These are phyloP conservation scores for Coemansia sp. DNA, from an alignment of 192 early-diverging fungal species.

Conservation along the genomic window DNA sequence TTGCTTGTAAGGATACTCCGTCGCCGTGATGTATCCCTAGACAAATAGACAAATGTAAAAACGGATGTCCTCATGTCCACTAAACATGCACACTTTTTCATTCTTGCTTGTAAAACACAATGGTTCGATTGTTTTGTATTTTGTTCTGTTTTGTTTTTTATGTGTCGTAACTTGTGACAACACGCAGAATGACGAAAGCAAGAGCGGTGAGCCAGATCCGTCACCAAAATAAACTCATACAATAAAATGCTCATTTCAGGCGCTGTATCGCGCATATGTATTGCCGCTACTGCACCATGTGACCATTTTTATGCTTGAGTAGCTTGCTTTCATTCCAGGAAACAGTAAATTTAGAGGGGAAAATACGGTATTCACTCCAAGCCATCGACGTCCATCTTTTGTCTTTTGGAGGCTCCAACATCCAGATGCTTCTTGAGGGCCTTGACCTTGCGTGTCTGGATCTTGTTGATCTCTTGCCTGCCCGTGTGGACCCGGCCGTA, in stretches of 20 bases:
- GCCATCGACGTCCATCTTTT: conserved; percentile 22
- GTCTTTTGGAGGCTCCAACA: conserved; percentile 25
- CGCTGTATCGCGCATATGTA: no score
- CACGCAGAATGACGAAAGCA: background rate
- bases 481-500: conserved; percentile 89
- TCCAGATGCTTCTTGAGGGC: conserved; percentile 73
- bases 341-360: background rate
- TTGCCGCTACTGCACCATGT: no score
- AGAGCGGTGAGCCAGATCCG: background rate
- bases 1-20: background rate
- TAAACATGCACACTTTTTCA: background rate
- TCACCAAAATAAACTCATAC: background rate
- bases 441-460: conserved; percentile 99
- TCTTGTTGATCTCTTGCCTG: conserved; percentile 84
- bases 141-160: background rate
- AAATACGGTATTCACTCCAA: conserved; percentile 4
- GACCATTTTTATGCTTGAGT: no score
- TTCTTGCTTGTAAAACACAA: background rate
- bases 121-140: background rate
- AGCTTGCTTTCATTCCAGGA: background rate
- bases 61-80: background rate
- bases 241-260: no score
- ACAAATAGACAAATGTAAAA: background rate
- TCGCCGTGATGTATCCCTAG: no score
- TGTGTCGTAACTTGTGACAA: background rate